These are phyloP conservation scores for Cyanodermella asteris DNA, from an alignment of 2,329 filamentous ascomycete genomes.

Conservation along the genomic window DNA sequence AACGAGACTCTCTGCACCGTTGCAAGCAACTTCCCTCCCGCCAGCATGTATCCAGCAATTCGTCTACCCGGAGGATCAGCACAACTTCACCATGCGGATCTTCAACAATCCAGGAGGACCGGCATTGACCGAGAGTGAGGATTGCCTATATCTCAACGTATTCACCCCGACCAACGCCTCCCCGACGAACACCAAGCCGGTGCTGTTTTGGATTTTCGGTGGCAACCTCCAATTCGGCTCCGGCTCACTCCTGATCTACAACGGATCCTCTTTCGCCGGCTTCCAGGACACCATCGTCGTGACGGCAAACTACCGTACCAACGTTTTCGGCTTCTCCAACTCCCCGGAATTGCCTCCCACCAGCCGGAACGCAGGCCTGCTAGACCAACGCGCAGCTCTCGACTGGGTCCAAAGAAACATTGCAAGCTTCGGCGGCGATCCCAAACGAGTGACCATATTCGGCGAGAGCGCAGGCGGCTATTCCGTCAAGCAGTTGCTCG, in stretches of 20 bases:
- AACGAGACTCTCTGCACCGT: neutral
- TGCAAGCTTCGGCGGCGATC: constrained; percentile 11
- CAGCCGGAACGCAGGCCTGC: constrained; percentile 9
- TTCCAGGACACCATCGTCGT: neutral
- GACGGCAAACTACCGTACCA: neutral
- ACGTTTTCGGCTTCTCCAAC: constrained; percentile 1
- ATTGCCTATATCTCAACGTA: constrained; percentile 2
- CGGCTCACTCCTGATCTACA: constrained; percentile 5
- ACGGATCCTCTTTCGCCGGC: no score
- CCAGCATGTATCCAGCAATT: constrained; percentile 2
- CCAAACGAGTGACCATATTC: constrained; percentile 19
- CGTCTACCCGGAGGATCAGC: neutral
- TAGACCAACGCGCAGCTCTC: constrained; percentile 11
- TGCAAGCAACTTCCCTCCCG: constrained; percentile 3
- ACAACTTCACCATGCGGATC: no score
- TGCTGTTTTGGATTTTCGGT: constrained; percentile 3
- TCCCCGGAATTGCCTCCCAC: constrained; percentile 8
- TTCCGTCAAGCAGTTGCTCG: no score
- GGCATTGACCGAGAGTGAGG: constrained; percentile 4
- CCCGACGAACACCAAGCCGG: neutral
- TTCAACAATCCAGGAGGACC: no score
- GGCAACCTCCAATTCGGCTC: neutral
- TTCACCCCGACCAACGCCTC: neutral
- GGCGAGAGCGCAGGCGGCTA: constrained; percentile 13
- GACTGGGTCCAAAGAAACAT: constrained; percentile 12